phyloP scores from a whole-genome alignment of 441 rosid species.

The Hura crepitans region DNA sequence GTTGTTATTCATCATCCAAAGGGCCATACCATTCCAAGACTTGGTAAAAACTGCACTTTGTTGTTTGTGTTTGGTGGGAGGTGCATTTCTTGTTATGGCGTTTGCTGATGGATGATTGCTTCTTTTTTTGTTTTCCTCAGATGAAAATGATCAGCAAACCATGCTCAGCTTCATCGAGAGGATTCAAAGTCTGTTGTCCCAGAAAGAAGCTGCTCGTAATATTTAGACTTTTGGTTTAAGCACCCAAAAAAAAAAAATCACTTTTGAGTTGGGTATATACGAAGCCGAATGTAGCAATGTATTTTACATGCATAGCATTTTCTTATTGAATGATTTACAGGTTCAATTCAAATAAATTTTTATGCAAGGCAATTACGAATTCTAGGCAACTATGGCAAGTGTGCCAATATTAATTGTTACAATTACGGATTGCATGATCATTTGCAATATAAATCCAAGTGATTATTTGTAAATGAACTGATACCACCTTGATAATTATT shows the following conservation, averaged over 20 bases:
- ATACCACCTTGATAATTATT: too few species aligned
- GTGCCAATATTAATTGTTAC: too few species aligned
- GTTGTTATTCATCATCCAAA: constrained; percentile 69
- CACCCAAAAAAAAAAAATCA: not conserved
- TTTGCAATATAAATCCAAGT: too few species aligned
- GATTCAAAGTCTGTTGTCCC: constrained; percentile 32
- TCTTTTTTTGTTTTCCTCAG: constrained; percentile 29
- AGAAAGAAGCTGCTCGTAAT: constrained; percentile 18
- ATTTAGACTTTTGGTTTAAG: not conserved
- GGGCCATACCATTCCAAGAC: constrained; percentile 86
- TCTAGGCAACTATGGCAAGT: too few species aligned
- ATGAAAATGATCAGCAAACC: constrained; percentile 49
- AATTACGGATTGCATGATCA: too few species aligned
- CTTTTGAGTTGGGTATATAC: not conserved
- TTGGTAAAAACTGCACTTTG: constrained; percentile 35
- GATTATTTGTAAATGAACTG: too few species aligned
- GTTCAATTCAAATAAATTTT: too few species aligned
- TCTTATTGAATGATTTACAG: too few species aligned
- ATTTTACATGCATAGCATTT: too few species aligned
- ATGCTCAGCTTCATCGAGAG: constrained; percentile 43
- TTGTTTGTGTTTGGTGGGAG: not conserved
- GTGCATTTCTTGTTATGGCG: not conserved
- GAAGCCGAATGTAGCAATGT: not conserved
- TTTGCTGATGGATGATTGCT: not conserved
- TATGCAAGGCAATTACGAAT: too few species aligned